These are phyloP conservation scores for Wallacemonas sp. DNA, from an alignment of 208 protist genomes.

Conservation along the genomic window DNA sequence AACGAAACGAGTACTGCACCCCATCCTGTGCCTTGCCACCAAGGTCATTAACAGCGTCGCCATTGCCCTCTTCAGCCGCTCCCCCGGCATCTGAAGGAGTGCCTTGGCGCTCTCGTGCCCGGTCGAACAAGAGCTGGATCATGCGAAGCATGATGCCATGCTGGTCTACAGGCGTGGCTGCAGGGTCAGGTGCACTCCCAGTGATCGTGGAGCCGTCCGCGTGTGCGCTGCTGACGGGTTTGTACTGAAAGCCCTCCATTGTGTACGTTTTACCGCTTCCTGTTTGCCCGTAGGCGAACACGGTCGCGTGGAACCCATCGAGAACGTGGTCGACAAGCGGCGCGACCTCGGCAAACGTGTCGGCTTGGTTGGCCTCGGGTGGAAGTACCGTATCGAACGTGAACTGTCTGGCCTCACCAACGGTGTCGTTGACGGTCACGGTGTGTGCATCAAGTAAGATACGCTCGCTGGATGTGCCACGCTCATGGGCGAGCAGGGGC, in stretches of 20 bases:
- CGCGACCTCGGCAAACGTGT: slow-evolving; percentile 59
- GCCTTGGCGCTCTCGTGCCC: slow-evolving; percentile 39
- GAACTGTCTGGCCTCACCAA: slow-evolving; percentile 46
- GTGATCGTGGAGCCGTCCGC: slow-evolving; percentile 5
- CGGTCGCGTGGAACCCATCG: slow-evolving; percentile 80
- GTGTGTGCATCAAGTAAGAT: slow-evolving; percentile 35
- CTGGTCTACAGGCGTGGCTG: slow-evolving; percentile 26
- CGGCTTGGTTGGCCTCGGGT: slow-evolving; percentile 40
- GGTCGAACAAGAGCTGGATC: slow-evolving; percentile 83
- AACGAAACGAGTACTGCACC: slow-evolving; percentile 65
- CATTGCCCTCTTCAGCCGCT: not conserved
- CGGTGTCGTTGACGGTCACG: slow-evolving; percentile 22
- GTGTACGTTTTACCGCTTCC: slow-evolving; percentile 92
- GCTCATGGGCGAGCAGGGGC: slow-evolving; percentile 31
- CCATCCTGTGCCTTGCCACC: not conserved
- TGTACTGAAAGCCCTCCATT: slow-evolving; percentile 78
- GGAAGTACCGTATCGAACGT: slow-evolving; percentile 76
- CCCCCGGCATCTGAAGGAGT: too few species aligned
- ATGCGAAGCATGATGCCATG: slow-evolving; percentile 78
- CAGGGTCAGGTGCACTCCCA: not conserved
- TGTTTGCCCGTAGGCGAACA: slow-evolving; percentile 92
- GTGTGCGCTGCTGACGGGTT: slow-evolving; percentile 11
- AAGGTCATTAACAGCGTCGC: not conserved
- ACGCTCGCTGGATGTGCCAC: slow-evolving; percentile 34
- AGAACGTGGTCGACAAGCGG: slow-evolving; percentile 86